Evolutionary conservation across 352 stramenopile species (phyloP), one percentile per base, ranked within the genome.

Genomic region (Phytophthora parvispora): DNA sequence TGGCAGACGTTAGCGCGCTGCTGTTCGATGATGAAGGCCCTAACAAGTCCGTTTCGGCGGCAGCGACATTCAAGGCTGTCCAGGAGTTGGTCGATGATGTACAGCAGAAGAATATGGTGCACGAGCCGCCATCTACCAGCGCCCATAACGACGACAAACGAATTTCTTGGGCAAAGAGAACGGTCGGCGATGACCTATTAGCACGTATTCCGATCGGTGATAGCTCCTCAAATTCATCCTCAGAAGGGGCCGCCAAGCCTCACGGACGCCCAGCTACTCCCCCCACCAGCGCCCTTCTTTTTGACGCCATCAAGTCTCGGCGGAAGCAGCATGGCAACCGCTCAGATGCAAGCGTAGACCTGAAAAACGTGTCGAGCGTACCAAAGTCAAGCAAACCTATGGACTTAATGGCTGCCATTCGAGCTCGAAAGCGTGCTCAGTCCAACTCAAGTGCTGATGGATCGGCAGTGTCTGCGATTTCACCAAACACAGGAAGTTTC

Each of bases 361-460:
- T n/a, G 60, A 70, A 38, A 36, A 27, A 1, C 8, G 43, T 13
- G 13, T 31, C 16, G 3, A 28, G 43, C n/a, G 8, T 42, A 31
- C 18, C 55, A 34, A 24, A 52, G 27, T 0, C 36, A 31, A 51
- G 6, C 18, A 72, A 72, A 32, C 75, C 83, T 18, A 47, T 81
- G 24, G 76, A 90, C 36, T 64, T 94, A 13, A 78, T 94, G 47
- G 81, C 84, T n/a, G 81, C 82, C 27, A 94, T 94, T 66, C 80
- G 84, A 63, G 78, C 79, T 22, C 80, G 79, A 6, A 81, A 84
- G 47, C 59, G 38, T n/a, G 48, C 60, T 13, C 55, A 72, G 42
- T 67, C 67, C n/a, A 67, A 34, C 20, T 34, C 27, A 24, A 20
- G 6, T 18, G 32, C 34, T 40, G 55, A 60, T 50, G 47, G 59